A percentile compares a stretch with the other conserved stretches of the same genome.
Evolutionary conservation across 2,329 filamentous ascomycete genomes (phyloP).

Genomic region (Alternaria tenuissima): DNA sequence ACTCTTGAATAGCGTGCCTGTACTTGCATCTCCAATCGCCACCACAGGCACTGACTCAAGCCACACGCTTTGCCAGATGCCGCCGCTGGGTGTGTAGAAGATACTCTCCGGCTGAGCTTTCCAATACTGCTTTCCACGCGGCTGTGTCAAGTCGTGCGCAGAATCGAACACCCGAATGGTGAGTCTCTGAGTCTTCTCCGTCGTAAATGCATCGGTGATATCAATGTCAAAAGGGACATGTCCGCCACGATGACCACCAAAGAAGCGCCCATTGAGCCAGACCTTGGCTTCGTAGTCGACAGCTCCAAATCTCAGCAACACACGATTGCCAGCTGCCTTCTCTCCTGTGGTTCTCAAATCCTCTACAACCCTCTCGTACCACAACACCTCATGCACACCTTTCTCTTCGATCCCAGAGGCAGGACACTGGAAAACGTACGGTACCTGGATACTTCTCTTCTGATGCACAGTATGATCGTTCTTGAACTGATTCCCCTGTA

Average conservation of each 20-base stretch:
- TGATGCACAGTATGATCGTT: conserved; percentile 45
- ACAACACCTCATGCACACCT: conserved; percentile 71
- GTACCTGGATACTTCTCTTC: conserved; percentile 67
- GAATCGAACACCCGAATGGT: conserved; percentile 70
- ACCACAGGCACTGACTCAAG: conserved; percentile 63
- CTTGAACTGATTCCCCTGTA: conserved; percentile 57
- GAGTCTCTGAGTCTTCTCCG: conserved; percentile 45
- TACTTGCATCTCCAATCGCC: conserved; percentile 63
- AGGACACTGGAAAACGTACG: conserved; percentile 71
- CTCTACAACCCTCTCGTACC: conserved; percentile 66
- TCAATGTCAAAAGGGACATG: conserved; percentile 68
- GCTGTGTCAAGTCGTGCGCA: conserved; percentile 69
- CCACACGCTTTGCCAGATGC: conserved; percentile 68
- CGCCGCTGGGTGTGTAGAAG: conserved; percentile 66
- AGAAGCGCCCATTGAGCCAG: conserved; percentile 63
- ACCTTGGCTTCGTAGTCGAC: conserved; percentile 69
- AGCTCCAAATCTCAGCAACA: conserved; percentile 66
- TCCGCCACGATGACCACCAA: conserved; percentile 66
- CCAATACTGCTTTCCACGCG: conserved; percentile 74
- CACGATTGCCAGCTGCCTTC: conserved; percentile 49
- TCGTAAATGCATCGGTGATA: conserved; percentile 58
- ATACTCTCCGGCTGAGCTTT: conserved; percentile 67
- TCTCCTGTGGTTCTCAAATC: conserved; percentile 60
- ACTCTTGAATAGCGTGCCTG: conserved; percentile 66
- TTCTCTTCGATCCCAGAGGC: conserved; percentile 70